These are phyloP conservation scores for Trichoderma lentiforme DNA, from an alignment of 2,329 filamentous ascomycete genomes.

Conservation along the genomic window DNA sequence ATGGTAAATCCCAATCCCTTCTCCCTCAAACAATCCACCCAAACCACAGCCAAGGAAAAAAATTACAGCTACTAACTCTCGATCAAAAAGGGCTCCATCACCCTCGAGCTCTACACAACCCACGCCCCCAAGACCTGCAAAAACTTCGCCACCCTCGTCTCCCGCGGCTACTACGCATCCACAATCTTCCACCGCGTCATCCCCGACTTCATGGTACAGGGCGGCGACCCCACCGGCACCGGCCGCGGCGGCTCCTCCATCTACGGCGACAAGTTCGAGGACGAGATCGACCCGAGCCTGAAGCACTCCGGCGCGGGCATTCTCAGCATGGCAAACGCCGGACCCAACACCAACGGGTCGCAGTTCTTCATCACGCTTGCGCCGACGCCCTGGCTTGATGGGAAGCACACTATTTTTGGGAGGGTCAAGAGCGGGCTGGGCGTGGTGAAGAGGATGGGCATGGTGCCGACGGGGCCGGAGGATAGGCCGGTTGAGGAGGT, in stretches of 20 bases:
- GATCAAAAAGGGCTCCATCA: constrained; percentile 66
- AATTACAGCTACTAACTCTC: not conserved
- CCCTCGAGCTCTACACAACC: constrained; percentile 81
- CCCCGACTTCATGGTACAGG: constrained; percentile 93
- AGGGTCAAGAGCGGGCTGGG: constrained; percentile 79
- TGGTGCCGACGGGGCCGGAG: constrained; percentile 77
- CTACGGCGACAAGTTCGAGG: constrained; percentile 90
- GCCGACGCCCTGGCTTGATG: constrained; percentile 93
- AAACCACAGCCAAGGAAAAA: not conserved
- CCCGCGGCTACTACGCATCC: constrained; percentile 82
- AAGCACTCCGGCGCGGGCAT: constrained; percentile 92
- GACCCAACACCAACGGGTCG: constrained; percentile 87
- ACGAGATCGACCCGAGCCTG: constrained; percentile 75
- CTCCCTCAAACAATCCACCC: not conserved
- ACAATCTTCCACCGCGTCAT: constrained; percentile 93
- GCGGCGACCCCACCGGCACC: constrained; percentile 89
- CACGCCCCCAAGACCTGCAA: constrained; percentile 88
- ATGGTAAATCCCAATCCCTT: constrained; percentile 56
- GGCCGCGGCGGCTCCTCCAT: constrained; percentile 85
- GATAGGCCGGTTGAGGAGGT: constrained; percentile 81
- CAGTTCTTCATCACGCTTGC: constrained; percentile 97
- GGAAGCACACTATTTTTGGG: constrained; percentile 96
- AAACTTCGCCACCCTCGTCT: constrained; percentile 79
- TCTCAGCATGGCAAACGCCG: constrained; percentile 95
- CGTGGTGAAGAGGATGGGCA: constrained; percentile 81